These are phyloP conservation scores for Glycyrrhiza uralensis DNA, from an alignment of 306 rosid species.

Conservation along the genomic window DNA sequence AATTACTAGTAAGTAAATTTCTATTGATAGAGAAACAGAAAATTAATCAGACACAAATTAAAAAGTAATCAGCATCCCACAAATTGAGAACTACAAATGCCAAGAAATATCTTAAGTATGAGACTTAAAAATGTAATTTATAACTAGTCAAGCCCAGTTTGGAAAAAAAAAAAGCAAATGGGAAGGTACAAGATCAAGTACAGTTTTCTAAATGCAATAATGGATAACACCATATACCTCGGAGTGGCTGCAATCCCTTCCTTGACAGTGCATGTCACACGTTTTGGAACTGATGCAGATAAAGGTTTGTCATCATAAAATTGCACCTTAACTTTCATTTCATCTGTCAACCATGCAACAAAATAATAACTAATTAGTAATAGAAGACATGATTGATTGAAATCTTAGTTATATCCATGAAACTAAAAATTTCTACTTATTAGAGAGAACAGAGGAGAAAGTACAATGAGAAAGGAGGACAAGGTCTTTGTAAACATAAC, in stretches of 20 bases:
- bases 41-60: not conserved
- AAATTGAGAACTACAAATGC: not conserved
- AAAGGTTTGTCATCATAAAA: constrained; percentile 74
- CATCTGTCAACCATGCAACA: constrained; percentile 55
- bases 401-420: constrained; percentile 1
- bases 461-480: not conserved
- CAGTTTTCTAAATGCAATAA: not conserved
- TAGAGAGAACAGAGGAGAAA: constrained; percentile 1
- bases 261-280: constrained; percentile 75
- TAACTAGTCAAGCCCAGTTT: not conserved
- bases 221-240: constrained; percentile 40
- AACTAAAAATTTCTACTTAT: constrained; percentile 9
- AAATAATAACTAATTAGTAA: constrained; percentile 15
- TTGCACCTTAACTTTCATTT: constrained; percentile 78
- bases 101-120: not conserved
- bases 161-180: not conserved
- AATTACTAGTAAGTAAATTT: constrained; percentile 6
- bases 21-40: constrained; percentile 3
- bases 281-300: constrained; percentile 87
- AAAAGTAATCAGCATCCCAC: not conserved
- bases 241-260: constrained; percentile 79
- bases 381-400: not conserved
- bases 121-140: not conserved
- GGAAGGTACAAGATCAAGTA: not conserved
- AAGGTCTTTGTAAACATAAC: not conserved